phyloP scores from a whole-genome alignment of 2,329 filamentous ascomycete species.

The Sarocladium strictum region DNA sequence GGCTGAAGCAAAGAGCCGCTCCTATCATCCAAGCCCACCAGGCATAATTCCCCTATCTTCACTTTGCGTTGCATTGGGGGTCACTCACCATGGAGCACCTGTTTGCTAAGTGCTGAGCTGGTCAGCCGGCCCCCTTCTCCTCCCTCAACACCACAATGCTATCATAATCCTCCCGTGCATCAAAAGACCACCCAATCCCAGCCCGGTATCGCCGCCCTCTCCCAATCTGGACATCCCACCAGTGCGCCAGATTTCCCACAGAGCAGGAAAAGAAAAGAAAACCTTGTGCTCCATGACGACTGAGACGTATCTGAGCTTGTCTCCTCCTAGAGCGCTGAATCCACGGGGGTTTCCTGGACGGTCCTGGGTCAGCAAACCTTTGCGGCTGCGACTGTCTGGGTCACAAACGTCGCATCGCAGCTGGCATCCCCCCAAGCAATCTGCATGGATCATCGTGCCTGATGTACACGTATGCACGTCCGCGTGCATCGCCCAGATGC shows the following conservation, averaged over 20 bases:
- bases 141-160: background rate
- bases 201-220: background rate
- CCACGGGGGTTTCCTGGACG: background rate
- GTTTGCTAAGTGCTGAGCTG: no score
- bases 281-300: background rate
- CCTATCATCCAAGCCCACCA: no score
- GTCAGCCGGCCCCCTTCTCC: background rate
- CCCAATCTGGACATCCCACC: background rate
- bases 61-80: background rate
- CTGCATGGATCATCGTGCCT: constrained; percentile 5
- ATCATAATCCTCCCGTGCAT: background rate
- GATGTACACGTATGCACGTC: constrained; percentile 2
- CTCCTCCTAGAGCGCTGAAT: background rate
- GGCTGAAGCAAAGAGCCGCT: no score
- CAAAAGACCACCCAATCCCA: background rate
- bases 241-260: background rate
- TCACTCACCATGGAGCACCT: background rate
- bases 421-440: background rate
- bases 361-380: background rate
- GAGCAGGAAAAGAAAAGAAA: no score
- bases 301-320: background rate
- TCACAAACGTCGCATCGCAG: background rate
- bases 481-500: background rate
- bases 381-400: background rate
- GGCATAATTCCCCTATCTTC: background rate